phyloP scores from a whole-genome alignment of 2,329 filamentous ascomycete genomes.

The Bipolaris gigantea region DNA sequence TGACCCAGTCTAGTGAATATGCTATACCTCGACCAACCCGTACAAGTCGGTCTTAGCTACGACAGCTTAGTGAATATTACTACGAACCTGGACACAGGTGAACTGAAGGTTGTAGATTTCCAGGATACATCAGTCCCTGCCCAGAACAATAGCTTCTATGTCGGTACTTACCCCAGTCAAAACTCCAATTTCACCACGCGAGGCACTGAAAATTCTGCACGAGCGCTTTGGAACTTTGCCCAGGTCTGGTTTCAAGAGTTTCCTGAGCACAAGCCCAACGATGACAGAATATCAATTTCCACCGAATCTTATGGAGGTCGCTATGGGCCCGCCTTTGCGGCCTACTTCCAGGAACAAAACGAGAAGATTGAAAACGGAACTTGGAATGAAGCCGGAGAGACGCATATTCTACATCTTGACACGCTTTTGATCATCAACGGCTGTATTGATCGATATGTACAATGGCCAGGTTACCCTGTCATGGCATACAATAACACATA shows the following conservation, averaged over 20 bases:
- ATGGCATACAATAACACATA: conserved; percentile 64
- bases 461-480: conserved; percentile 52
- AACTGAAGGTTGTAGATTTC: conserved; percentile 35
- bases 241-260: conserved; percentile 67
- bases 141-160: conserved; percentile 57
- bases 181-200: conserved; percentile 51
- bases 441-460: conserved; percentile 56
- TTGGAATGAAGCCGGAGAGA: conserved; percentile 38
- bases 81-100: conserved; percentile 29
- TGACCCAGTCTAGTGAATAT: conserved; percentile 41
- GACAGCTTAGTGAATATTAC: conserved; percentile 36
- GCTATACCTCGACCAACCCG: conserved; percentile 68
- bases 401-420: conserved; percentile 49
- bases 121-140: conserved; percentile 38
- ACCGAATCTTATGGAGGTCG: conserved; percentile 59
- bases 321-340: conserved; percentile 60
- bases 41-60: conserved; percentile 58
- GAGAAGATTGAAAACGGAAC: conserved; percentile 51
- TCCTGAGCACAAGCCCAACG: conserved; percentile 61
- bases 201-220: conserved; percentile 57
- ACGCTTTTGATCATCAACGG: conserved; percentile 61
- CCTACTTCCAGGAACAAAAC: conserved; percentile 62
- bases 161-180: conserved; percentile 56
- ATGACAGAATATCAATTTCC: conserved; percentile 58
- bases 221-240: conserved; percentile 60